phyloP scores from a whole-genome alignment of 192 early-diverging fungal genomes.

The Phycomyces blakesleeanus region DNA sequence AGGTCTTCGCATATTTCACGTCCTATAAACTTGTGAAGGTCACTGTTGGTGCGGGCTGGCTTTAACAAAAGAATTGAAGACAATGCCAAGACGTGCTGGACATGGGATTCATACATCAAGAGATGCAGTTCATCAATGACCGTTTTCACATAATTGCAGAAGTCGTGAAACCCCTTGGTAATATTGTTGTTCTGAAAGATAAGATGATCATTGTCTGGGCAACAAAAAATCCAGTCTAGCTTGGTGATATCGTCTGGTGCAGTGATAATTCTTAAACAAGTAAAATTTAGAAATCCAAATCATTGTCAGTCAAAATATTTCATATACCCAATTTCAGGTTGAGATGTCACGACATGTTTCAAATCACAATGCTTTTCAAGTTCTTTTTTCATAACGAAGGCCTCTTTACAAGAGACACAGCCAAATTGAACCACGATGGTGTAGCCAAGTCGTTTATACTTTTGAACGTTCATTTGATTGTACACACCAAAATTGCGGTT shows the following conservation, averaged over 20 bases:
- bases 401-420: conserved; percentile 15
- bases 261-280: conserved; percentile 18
- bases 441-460: conserved; percentile 17
- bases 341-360: conserved; percentile 19
- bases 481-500: conserved; percentile 13
- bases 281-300: conserved; percentile 12
- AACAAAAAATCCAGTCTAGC: conserved; percentile 15
- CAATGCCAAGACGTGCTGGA: conserved; percentile 19
- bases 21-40: conserved; percentile 17
- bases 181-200: conserved; percentile 16
- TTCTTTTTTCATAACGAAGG: conserved; percentile 14
- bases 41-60: conserved; percentile 14
- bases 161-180: conserved; percentile 16
- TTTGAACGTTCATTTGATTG: conserved; percentile 14
- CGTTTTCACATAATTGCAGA: conserved; percentile 17
- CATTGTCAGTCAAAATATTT: conserved; percentile 13
- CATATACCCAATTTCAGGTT: conserved; percentile 18
- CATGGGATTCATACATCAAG: conserved; percentile 17
- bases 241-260: conserved; percentile 17
- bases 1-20: conserved; percentile 17
- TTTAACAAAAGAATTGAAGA: conserved; percentile 15
- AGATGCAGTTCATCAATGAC: conserved; percentile 15
- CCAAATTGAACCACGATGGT: conserved; percentile 11
- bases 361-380: conserved; percentile 14
- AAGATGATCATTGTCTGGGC: conserved; percentile 18